Evolutionary conservation across 164 flowering plant genomes (phyloP).

Genomic region (Vitis vinifera): DNA sequence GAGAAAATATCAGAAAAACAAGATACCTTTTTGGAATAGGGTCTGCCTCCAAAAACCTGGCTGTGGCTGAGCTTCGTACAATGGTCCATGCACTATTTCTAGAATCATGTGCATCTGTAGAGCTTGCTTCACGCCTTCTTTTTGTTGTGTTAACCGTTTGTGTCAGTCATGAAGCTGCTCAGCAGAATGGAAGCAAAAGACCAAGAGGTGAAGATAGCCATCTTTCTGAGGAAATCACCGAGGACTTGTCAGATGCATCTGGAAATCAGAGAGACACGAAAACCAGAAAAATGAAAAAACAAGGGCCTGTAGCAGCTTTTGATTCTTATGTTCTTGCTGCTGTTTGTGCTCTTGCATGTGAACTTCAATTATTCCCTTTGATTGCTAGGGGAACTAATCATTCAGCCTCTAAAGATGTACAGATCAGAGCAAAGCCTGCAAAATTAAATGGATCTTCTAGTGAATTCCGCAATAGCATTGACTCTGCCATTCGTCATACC

Average conservation of each 20-base stretch:
- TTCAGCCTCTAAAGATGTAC: conserved; percentile 27
- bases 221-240: conserved; percentile 34
- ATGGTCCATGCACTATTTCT: conserved; percentile 93
- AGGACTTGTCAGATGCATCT: conserved; percentile 34
- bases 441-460: conserved; percentile 52
- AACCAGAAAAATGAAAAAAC: conserved; percentile 47
- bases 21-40: conserved; percentile 49
- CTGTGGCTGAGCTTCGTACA: conserved; percentile 95
- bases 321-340: conserved; percentile 97
- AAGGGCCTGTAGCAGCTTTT: conserved; percentile 93
- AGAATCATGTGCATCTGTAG: conserved; percentile 84
- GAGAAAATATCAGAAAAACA: conserved; percentile 54
- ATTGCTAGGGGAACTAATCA: conserved; percentile 46
- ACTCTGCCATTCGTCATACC: conserved; percentile 75
- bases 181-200: conserved; percentile 60
- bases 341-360: conserved; percentile 93
- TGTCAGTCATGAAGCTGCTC: conserved; percentile 97
- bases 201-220: conserved; percentile 44
- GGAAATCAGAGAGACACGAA: conserved; percentile 32
- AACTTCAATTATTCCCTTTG: conserved; percentile 85
- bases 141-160: conserved; percentile 92
- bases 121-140: conserved; percentile 86
- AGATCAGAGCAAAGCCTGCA: conserved; percentile 33
- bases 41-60: conserved; percentile 81
- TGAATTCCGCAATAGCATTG: conserved; percentile 53